Evolutionary conservation across 495 filamentous ascomycete genomes (phyloP), one percentile per base, ranked within the genome.

Genomic region (Penicillium tannophilum): DNA sequence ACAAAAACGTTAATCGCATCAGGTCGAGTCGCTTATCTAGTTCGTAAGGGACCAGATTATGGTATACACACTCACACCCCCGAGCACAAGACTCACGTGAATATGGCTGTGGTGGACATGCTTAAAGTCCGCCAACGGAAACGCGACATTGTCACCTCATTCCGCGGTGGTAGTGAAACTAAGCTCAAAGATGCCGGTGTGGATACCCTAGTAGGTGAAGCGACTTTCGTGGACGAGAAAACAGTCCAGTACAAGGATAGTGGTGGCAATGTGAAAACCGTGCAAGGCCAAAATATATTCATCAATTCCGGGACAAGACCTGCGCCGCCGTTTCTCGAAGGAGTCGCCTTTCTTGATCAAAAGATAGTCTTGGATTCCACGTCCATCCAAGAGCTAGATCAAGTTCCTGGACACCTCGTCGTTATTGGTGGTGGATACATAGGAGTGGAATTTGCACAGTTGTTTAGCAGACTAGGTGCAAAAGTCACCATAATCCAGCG

Each of bases 1-100:
- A 83, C 81, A 10, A 83, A 83, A 58, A 82, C 81, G 6, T 73
- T 82, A 72, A 74, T 82, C 35, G 76, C 79, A 19, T 76, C 70
- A 50, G 81, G 76, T 6, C 67, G 77, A 4, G 71, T 76, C 0
- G 80, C 79, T 10, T 71, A 84, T 65, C 60, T 80, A 9, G 63
- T 71, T 7, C 54, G 66, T 0, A 65, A 76, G 6, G 33, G 33
- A 36, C 33, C 9, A 36, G 33, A 36, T 14, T 36, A 36, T 14
- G 33, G 33, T 14, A 36, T 36, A 36, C 33, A 36, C 8, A 28
- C 28, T 2, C 28, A 28, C 4, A 36, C 33, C 3, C 6, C 6
- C 12, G 12, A 14, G 3, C 33, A 36, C 33, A 14, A 14, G 3
- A 12, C 33, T 8, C 2, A 36, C 9, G 33, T 36, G 33, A 36